Evolutionary conservation across 345 rosid species (phyloP).

Genomic region (Eutrema japonicum): DNA sequence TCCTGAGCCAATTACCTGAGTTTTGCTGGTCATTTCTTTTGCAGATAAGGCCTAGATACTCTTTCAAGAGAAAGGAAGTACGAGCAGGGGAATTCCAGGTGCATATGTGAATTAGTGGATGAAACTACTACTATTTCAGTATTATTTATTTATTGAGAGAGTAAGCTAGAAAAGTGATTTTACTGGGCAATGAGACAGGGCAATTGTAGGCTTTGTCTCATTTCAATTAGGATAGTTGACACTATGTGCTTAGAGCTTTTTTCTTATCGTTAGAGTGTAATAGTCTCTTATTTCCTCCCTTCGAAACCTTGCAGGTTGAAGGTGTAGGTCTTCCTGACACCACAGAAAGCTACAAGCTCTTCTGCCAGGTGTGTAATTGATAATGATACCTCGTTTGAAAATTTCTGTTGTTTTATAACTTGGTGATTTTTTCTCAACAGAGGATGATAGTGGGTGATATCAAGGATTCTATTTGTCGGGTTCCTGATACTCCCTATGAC

Average conservation of each 20-base stretch:
- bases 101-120: slow-evolving; percentile 27
- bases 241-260: neutral
- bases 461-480: slow-evolving; percentile 95
- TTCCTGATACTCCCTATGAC: slow-evolving; percentile 97
- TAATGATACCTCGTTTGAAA: slow-evolving; percentile 19
- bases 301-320: slow-evolving; percentile 56
- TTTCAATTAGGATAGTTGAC: slow-evolving; percentile 25
- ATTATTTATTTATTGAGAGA: slow-evolving; percentile 5
- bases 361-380: slow-evolving; percentile 71
- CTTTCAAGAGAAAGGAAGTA: slow-evolving; percentile 94
- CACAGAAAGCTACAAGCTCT: slow-evolving; percentile 89
- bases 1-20: slow-evolving; percentile 13
- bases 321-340: slow-evolving; percentile 84
- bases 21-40: slow-evolving; percentile 38
- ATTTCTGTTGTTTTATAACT: slow-evolving; percentile 6
- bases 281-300: slow-evolving; percentile 21
- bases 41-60: slow-evolving; percentile 96
- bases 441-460: slow-evolving; percentile 93
- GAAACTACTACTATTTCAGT: slow-evolving; percentile 27
- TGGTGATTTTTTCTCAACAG: slow-evolving; percentile 55
- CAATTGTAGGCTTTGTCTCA: slow-evolving; percentile 6
- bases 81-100: slow-evolving; percentile 97
- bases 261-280: slow-evolving; percentile 10
- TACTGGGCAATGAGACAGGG: slow-evolving; percentile 2
- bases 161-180: neutral